phyloP scores from a whole-genome alignment of 345 rosid genomes.

The Populus ilicifolia region DNA sequence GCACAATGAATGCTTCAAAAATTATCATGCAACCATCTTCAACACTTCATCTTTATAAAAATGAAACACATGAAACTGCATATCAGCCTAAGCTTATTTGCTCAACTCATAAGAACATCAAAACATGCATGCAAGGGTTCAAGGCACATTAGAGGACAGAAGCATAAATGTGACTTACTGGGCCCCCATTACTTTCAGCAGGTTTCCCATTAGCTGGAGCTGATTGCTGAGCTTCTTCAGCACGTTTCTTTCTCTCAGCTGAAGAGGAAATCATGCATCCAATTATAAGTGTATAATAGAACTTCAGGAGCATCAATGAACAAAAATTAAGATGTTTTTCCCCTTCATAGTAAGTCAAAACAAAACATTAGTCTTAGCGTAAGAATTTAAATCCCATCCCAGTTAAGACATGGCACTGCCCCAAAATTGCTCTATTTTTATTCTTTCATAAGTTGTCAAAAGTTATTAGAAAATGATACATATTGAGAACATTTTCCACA shows the following conservation, averaged over 20 bases:
- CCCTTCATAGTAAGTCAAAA: not conserved
- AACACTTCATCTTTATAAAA: not conserved
- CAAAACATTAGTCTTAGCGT: not conserved
- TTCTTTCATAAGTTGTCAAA: not conserved
- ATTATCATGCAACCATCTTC: not conserved
- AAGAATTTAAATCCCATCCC: not conserved
- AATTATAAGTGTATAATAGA: not conserved
- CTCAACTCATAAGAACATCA: not conserved
- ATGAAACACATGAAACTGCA: not conserved
- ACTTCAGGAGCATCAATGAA: not conserved
- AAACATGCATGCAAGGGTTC: not conserved
- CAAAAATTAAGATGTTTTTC: not conserved
- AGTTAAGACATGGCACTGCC: not conserved
- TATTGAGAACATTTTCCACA: not conserved
- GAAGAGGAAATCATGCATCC: conserved; percentile 21
- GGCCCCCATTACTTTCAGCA: conserved; percentile 46
- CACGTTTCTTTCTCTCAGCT: conserved; percentile 77
- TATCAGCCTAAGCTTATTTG: not conserved
- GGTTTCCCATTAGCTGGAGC: conserved; percentile 54
- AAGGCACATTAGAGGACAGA: not conserved
- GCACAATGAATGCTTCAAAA: not conserved
- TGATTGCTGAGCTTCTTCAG: conserved; percentile 64
- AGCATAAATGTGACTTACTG: conserved; percentile 38
- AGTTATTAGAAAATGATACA: not conserved
- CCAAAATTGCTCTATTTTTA: too few relatives aligned